Percentiles rank a stretch among this genome's conserved stretches.
Conservation (phyloP, 768 basidiomycete species). For the Hirschioporus abietinus region DNA sequence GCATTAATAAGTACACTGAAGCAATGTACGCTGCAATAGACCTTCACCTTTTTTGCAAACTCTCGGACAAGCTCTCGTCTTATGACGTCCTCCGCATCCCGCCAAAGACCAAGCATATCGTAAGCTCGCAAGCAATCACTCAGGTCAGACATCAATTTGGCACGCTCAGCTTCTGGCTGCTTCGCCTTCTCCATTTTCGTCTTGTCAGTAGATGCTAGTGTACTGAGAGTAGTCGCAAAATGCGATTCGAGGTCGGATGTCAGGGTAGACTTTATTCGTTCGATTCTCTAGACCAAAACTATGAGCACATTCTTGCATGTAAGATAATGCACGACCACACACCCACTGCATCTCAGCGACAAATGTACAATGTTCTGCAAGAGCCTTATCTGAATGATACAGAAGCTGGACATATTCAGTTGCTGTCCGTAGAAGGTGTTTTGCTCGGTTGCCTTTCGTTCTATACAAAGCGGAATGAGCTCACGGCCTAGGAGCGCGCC, state of each 20-base stretch:
- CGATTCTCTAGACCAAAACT: constrained; percentile 55
- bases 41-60: constrained; percentile 72
- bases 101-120: constrained; percentile 74
- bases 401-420: constrained; percentile 89
- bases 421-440: constrained; percentile 80
- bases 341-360: constrained; percentile 87
- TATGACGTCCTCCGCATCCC: constrained; percentile 85
- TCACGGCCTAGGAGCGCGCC: not conserved
- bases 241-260: constrained; percentile 83
- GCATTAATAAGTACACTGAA: constrained; percentile 8
- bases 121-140: constrained; percentile 79
- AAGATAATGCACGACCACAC: constrained; percentile 29
- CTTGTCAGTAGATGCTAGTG: constrained; percentile 42
- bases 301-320: constrained; percentile 9
- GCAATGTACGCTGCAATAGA: not conserved
- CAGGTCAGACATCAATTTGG: constrained; percentile 58
- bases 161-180: constrained; percentile 57
- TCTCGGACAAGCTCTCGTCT: constrained; percentile 62
- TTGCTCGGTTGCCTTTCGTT: constrained; percentile 50
- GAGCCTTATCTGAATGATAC: constrained; percentile 84
- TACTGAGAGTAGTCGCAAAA: constrained; percentile 56
- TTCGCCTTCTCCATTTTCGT: constrained; percentile 33
- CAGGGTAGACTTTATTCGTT: constrained; percentile 77
- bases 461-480: not conserved
- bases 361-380: constrained; percentile 69